Percentiles rank a stretch among this genome's conserved stretches.
Conservation (phyloP, 2,329 filamentous ascomycete genomes). For the Alternaria ventricosa region DNA sequence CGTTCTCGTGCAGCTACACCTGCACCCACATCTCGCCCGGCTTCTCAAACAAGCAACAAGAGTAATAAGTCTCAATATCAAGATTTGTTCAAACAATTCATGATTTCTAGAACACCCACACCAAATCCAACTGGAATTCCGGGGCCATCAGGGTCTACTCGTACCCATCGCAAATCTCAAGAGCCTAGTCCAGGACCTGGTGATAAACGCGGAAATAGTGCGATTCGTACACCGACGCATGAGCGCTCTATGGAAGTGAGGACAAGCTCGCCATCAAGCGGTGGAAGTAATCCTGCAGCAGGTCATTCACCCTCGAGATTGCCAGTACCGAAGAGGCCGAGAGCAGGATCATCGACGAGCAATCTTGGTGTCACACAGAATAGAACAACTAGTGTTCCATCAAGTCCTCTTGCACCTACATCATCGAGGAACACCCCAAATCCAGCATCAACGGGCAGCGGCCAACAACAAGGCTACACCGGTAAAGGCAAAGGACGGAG, state of each 20-base stretch:
- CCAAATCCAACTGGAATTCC: too few species aligned
- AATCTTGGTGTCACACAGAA: neutral
- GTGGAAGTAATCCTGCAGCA: neutral
- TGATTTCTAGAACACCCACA: too few species aligned
- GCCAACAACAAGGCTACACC: neutral
- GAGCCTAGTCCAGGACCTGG: neutral
- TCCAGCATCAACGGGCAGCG: neutral
- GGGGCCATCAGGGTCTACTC: too few species aligned
- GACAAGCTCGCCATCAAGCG: neutral
- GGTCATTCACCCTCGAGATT: neutral
- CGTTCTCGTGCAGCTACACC: too few species aligned
- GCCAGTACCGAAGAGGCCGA: neutral
- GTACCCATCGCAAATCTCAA: neutral
- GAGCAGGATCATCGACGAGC: neutral
- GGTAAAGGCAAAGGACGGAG: neutral
- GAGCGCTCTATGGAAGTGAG: neutral
- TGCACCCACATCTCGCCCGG: too few species aligned
- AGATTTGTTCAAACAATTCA: too few species aligned
- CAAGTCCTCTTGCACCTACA: neutral
- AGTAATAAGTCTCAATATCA: too few species aligned
- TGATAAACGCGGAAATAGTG: neutral
- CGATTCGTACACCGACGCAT: neutral
- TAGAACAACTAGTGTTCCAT: neutral
- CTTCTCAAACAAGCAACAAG: too few species aligned
- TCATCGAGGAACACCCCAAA: neutral